Evolutionary conservation across 306 rosid genomes (phyloP), one percentile per base, ranked within the genome.

Genomic region (Carpinus fangiana): DNA sequence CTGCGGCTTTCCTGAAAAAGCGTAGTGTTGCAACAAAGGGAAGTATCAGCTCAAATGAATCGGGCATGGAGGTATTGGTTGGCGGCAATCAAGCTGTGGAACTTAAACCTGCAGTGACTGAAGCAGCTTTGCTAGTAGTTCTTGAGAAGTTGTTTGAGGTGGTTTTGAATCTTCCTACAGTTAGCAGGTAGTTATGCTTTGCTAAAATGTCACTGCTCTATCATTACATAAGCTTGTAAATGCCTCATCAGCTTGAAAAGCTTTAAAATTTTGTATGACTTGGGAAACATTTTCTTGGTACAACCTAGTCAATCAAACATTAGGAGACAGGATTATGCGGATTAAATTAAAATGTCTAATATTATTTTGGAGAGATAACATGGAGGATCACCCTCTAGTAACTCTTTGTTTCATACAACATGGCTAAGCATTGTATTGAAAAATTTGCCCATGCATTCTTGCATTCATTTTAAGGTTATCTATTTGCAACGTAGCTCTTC

Each of bases 1-100:
- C 98, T 65, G 98, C 99, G 75, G 98, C 99, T 2, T 89, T 96
- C 75, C 86, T 96, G 57, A 96, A 96, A 86, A 96, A 93, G 88
- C 88, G 62, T 28, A 96, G 99, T 66, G 86, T 91, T 23, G 96
- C 97, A 74, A 88, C 98, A 54, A 93, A 90, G 81, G 94, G 98
- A 73, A 73, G 71, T 54, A 51, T 48, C 7, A 69, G 80, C 77
- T 71, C 87, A 2, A 78, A 80, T 72, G 88, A 82, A 48, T 78
- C 83, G 17, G 87, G 83, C 67, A 86, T 81, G 67, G 82, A 85
- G 54, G 87, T 83, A 74, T 79, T 87, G 75, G 75, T 72, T 52
- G 84, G 79, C 78, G 78, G 77, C 68, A 80, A 79, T 51, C 88
- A 80, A 53, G 79, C 48, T 74, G 78, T 18, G 60, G 89, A 83